Base-by-base conservation (phyloP, 2,329 filamentous ascomycete genomes). In the Aureobasidium mangrovei region DNA sequence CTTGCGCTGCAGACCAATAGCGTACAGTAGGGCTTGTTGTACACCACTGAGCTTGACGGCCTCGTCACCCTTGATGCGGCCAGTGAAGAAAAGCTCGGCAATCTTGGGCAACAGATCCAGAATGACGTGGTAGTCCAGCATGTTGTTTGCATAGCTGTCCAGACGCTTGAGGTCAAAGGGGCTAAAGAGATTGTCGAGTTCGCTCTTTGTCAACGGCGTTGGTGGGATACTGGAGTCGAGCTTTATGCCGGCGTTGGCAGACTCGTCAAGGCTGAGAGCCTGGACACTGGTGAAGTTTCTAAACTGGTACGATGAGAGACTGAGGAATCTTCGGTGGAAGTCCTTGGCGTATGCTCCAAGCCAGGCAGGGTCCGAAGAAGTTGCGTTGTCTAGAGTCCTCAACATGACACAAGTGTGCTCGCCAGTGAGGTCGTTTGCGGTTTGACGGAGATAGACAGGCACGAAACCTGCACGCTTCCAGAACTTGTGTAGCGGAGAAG, bases 401-500 rank as follows among this genome's bases (percentile, higher is more conserved):
- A 98, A 79, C 94, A 98, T 98, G 29, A 98, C 91, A 67, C 90
- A 96, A 0, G 93, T 95, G 68, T 98, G 93, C 71, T 98, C 93
- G 54, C 93, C 93, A 0, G 94, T 98, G 43, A 98, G 77, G 55
- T 97, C 93, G 67, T 97, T 98, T 49, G 93, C 79, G 2, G 94
- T 98, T 73, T 98, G 93, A 33, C 93, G 82, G 10, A 98, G 79
- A 65, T 98, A 98, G 0, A 98, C 88, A 0, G 93, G 93, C 2
- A 84, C 82, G 68, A 96, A 98, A 0, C 77, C 77, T 12, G 86
- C 82, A 35, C 87, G 85, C 72, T 96, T 95, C 93, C 93, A 98
- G 77, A 98, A 98, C 66, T 88, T 94, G 74, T 95, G 93, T 10
- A 98, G 81, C 10, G 82, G 78, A 38, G 84, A 78, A 0, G 93